Evolutionary conservation across 2,329 filamentous ascomycete species (phyloP).

Genomic region (Aspergillus melleus): DNA sequence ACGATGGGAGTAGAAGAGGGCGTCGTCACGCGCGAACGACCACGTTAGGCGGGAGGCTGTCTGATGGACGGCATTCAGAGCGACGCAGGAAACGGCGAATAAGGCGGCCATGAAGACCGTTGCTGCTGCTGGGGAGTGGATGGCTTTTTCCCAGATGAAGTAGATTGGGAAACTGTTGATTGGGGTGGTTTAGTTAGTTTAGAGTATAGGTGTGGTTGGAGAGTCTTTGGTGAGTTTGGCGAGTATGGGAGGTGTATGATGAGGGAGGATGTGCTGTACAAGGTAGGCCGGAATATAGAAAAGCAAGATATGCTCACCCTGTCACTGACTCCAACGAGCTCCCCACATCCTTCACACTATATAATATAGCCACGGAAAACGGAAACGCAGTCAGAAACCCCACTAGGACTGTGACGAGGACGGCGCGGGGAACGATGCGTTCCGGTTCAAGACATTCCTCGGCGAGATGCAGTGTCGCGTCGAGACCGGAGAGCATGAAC

Average conservation of each 20-base stretch:
- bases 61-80: slow-evolving; percentile 25
- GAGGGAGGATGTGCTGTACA: background rate
- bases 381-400: slow-evolving; percentile 25
- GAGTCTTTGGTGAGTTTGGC: background rate
- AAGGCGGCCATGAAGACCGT: slow-evolving; percentile 22
- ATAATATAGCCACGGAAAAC: slow-evolving; percentile 21
- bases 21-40: slow-evolving; percentile 35
- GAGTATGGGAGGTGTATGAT: background rate
- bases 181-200: background rate
- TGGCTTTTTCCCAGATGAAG: slow-evolving; percentile 25
- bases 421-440: slow-evolving; percentile 22
- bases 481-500: slow-evolving; percentile 26
- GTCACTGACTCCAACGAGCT: slow-evolving; percentile 16
- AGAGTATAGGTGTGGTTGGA: too few relatives aligned
- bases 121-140: slow-evolving; percentile 19
- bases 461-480: slow-evolving; percentile 24
- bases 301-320: slow-evolving; percentile 9
- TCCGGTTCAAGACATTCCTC: slow-evolving; percentile 26
- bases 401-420: slow-evolving; percentile 20
- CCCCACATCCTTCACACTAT: slow-evolving; percentile 17
- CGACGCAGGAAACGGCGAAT: slow-evolving; percentile 18
- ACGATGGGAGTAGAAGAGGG: slow-evolving; percentile 28
- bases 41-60: slow-evolving; percentile 34
- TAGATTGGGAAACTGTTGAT: slow-evolving; percentile 21
- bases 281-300: background rate